These are phyloP conservation scores for Microsporum canis DNA, from an alignment of 2,329 filamentous ascomycete species.

Conservation along the genomic window DNA sequence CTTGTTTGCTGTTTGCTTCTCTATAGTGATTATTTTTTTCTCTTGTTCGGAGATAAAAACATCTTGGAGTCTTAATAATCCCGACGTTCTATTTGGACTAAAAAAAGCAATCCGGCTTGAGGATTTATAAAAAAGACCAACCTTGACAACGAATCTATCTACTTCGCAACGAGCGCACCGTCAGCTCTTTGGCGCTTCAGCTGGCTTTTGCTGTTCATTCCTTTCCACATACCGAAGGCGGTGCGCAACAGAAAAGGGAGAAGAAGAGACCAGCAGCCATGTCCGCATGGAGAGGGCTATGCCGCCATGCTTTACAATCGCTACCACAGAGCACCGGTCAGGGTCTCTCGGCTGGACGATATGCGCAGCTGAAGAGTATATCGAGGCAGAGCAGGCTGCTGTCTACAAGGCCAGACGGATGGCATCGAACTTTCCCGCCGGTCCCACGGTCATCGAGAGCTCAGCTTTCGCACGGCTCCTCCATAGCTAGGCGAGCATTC, in stretches of 20 bases:
- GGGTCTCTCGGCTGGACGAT: background rate
- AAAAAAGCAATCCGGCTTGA: background rate
- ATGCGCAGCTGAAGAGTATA: background rate
- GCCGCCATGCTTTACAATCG: background rate
- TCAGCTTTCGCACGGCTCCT: background rate
- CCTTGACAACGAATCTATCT: background rate
- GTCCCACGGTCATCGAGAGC: background rate
- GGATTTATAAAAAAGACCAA: background rate
- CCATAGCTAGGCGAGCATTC: conserved; percentile 39
- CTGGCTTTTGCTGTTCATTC: background rate
- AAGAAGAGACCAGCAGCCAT: background rate
- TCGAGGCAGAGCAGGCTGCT: conserved; percentile 3
- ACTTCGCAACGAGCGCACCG: background rate
- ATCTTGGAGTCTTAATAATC: background rate
- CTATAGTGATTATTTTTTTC: conserved; percentile 10
- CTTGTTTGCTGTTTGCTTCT: conserved; percentile 12
- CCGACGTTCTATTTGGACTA: background rate
- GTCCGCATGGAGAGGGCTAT: conserved; percentile 1
- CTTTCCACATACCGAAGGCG: background rate
- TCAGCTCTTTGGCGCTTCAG: background rate
- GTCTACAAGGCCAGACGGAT: background rate
- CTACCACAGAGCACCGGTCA: background rate
- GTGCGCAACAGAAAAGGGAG: background rate
- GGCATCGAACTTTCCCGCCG: background rate
- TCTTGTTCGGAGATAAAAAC: background rate